A percentile compares a stretch with the other conserved stretches of the same genome.
Conservation (phyloP, 1,139 yeast genomes). For the Hanseniaspora sp. region DNA sequence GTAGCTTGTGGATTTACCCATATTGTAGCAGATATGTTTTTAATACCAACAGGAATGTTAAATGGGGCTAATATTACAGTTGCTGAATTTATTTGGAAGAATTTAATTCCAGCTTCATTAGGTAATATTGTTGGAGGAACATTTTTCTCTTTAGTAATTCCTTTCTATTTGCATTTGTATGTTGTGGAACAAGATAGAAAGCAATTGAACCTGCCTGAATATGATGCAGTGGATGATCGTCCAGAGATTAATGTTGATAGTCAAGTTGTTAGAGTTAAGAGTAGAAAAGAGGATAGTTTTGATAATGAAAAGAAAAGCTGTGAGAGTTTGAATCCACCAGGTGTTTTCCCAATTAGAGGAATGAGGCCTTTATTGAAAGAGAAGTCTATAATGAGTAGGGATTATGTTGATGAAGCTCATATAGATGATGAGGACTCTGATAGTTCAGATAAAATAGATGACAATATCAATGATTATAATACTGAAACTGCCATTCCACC, state of each 20-base stretch:
- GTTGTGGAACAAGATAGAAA: constrained; percentile 61
- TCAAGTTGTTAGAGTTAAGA: constrained; percentile 47
- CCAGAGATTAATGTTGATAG: constrained; percentile 68
- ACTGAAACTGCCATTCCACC: too few relatives aligned
- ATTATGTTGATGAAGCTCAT: constrained; percentile 10
- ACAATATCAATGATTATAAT: background rate
- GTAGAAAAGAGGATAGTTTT: background rate
- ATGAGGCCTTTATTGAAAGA: constrained; percentile 54
- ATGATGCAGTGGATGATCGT: constrained; percentile 65
- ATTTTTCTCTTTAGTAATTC: constrained; percentile 48
- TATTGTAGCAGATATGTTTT: constrained; percentile 69
- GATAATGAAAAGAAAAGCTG: background rate
- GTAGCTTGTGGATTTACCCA: constrained; percentile 68
- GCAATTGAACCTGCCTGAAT: constrained; percentile 48
- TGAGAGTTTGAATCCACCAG: constrained; percentile 39
- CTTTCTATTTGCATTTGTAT: constrained; percentile 58
- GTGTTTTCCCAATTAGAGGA: constrained; percentile 68
- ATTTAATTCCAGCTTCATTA: constrained; percentile 52
- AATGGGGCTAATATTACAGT: constrained; percentile 54
- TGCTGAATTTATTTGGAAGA: constrained; percentile 59
- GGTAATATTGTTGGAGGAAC: constrained; percentile 68
- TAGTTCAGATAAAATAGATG: constrained; percentile 8
- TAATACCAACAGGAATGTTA: constrained; percentile 53
- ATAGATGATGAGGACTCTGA: background rate
- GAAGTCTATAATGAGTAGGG: constrained; percentile 41